Evolutionary conservation across 139 green algal genomes (phyloP).

Genomic region (Volvox africanus): DNA sequence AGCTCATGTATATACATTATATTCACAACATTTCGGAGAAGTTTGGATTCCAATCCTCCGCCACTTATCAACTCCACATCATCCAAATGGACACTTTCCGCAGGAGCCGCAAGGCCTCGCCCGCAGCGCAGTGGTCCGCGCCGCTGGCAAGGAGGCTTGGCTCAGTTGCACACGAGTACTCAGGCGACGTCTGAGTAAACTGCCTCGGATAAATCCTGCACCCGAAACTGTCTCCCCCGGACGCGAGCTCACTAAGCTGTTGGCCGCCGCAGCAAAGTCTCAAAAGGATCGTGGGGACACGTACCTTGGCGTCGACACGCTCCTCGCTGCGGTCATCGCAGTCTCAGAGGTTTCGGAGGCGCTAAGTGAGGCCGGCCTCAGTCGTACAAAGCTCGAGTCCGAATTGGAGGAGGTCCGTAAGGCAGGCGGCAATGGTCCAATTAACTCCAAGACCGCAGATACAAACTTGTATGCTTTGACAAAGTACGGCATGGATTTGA

Average conservation of each 20-base stretch:
- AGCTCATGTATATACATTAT: no score
- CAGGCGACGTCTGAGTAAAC: slow-evolving; percentile 64
- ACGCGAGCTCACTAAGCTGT: slow-evolving; percentile 18
- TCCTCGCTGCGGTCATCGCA: slow-evolving; percentile 76
- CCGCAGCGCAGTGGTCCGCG: slow-evolving; percentile 26
- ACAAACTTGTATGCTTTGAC: slow-evolving; percentile 90
- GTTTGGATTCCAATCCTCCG: no score
- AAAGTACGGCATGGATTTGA: slow-evolving; percentile 95
- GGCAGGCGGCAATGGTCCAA: slow-evolving; percentile 43
- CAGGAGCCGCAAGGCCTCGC: slow-evolving; percentile 46
- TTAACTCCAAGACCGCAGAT: slow-evolving; percentile 71
- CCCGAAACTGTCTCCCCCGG: slow-evolving; percentile 49
- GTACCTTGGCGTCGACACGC: slow-evolving; percentile 83
- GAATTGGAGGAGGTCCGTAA: slow-evolving; percentile 78
- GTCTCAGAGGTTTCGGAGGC: slow-evolving; percentile 32
- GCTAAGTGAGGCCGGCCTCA: slow-evolving; percentile 67
- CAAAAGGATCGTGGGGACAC: slow-evolving; percentile 80
- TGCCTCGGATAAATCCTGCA: slow-evolving; percentile 73
- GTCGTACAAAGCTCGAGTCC: slow-evolving; percentile 68
- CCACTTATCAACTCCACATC: no score
- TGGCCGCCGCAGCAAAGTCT: slow-evolving; percentile 72
- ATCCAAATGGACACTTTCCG: not conserved
- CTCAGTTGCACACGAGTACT: slow-evolving; percentile 70
- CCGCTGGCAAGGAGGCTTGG: slow-evolving; percentile 65
- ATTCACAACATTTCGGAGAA: no score